Percentiles rank a stretch among this genome's conserved stretches.
Evolutionary conservation across 345 rosid species (phyloP).

Genomic region (Lepidium sativum): DNA sequence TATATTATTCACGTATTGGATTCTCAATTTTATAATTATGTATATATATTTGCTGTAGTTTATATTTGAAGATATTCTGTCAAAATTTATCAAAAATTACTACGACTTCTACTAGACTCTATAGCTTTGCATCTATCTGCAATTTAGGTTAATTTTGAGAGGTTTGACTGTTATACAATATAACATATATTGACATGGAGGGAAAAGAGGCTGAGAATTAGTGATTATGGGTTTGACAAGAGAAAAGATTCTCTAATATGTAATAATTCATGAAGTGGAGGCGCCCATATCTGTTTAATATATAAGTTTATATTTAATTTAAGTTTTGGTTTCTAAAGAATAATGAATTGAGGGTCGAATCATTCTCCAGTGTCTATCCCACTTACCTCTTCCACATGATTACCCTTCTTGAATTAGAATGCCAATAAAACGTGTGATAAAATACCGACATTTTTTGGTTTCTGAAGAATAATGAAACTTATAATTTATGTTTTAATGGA

Average conservation of each 20-base stretch:
- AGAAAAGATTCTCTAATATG: slow-evolving; percentile 22
- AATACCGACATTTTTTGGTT: no score
- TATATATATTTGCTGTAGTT: no score
- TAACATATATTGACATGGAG: neutral
- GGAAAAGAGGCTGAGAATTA: slow-evolving; percentile 4
- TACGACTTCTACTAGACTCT: no score
- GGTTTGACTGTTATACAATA: no score
- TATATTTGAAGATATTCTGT: no score
- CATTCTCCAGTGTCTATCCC: slow-evolving; percentile 15
- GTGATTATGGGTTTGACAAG: slow-evolving; percentile 20
- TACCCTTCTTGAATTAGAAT: neutral
- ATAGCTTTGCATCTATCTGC: no score
- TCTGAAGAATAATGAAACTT: no score
- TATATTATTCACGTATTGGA: no score
- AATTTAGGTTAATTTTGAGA: no score
- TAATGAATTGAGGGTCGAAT: slow-evolving; percentile 20
- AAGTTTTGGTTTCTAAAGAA: slow-evolving; percentile 9
- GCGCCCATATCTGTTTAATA: slow-evolving; percentile 25
- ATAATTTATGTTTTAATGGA: neutral
- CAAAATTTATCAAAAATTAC: no score
- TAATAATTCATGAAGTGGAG: slow-evolving; percentile 18
- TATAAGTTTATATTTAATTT: neutral
- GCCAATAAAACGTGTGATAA: neutral
- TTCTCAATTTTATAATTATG: no score
- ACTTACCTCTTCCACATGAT: slow-evolving; percentile 14